These are phyloP conservation scores for Tephrocybe sp. DNA, from an alignment of 768 basidiomycete species.

Conservation along the genomic window DNA sequence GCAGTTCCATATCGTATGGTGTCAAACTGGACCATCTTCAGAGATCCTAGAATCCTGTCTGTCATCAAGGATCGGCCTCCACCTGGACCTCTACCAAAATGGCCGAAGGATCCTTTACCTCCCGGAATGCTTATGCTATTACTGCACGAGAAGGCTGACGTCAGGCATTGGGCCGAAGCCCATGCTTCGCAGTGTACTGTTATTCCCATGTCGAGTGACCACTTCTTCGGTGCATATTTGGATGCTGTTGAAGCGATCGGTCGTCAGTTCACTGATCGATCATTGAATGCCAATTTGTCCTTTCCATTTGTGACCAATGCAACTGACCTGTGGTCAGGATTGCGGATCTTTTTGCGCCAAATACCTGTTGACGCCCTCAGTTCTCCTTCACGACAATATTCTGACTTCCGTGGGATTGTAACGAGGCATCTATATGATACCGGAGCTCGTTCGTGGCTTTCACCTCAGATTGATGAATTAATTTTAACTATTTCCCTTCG, in stretches of 20 bases:
- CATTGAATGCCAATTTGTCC: constrained; percentile 8
- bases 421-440: constrained; percentile 59
- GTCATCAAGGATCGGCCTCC: constrained; percentile 41
- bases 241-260: constrained; percentile 43
- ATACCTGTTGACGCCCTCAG: constrained; percentile 47
- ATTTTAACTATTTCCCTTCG: constrained; percentile 12
- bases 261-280: constrained; percentile 10
- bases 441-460: constrained; percentile 54
- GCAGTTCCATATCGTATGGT: constrained; percentile 62
- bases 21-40: constrained; percentile 59
- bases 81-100: constrained; percentile 34
- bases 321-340: constrained; percentile 53
- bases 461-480: constrained; percentile 10
- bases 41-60: constrained; percentile 44
- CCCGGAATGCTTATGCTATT: constrained; percentile 61
- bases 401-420: constrained; percentile 54
- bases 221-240: constrained; percentile 49
- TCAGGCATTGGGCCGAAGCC: constrained; percentile 62
- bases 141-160: constrained; percentile 43
- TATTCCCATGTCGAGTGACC: constrained; percentile 45
- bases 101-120: constrained; percentile 62
- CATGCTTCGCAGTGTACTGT: constrained; percentile 39
- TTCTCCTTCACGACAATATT: constrained; percentile 30
- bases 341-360: constrained; percentile 45
- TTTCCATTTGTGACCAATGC: constrained; percentile 36